Conservation (phyloP, 139 green algal species). For the Astrephomene gubernaculifera region DNA sequence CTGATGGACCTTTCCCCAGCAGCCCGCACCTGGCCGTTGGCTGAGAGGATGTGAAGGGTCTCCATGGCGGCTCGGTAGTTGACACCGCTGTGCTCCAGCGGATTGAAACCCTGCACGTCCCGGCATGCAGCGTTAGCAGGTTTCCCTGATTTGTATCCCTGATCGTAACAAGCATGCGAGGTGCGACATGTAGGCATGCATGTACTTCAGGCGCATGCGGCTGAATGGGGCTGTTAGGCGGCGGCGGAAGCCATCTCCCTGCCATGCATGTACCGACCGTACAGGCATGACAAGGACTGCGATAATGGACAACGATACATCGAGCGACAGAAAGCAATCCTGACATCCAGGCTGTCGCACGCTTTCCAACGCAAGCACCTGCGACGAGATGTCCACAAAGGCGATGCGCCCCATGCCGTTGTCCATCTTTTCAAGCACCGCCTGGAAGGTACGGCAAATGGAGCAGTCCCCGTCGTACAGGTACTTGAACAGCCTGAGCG, state of each 20-base stretch:
- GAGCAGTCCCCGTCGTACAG: slow-evolving; percentile 46
- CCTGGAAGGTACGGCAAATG: slow-evolving; percentile 41
- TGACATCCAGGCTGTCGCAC: no score
- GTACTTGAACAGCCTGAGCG: slow-evolving; percentile 40
- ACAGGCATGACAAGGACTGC: no score
- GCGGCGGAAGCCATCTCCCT: no score
- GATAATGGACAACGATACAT: no score
- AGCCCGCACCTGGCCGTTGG: slow-evolving; percentile 27
- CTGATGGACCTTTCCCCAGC: no score
- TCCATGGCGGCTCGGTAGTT: slow-evolving; percentile 43
- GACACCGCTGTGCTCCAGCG: slow-evolving; percentile 30
- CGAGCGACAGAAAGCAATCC: no score
- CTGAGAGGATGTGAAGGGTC: slow-evolving; percentile 36
- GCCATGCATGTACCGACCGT: no score
- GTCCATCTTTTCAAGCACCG: slow-evolving; percentile 32
- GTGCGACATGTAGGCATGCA: background rate
- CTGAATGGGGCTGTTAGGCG: no score
- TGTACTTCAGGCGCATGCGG: no score
- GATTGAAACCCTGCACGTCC: slow-evolving; percentile 1
- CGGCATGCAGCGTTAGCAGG: background rate
- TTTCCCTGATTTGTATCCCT: background rate
- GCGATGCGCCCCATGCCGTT: slow-evolving; percentile 8
- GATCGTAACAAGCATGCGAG: background rate
- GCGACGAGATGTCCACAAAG: slow-evolving; percentile 39
- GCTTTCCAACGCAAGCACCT: no score